A percentile compares a stretch with the other conserved stretches of the same genome.
Conservation (phyloP, 2,329 filamentous ascomycete species). For the Aureobasidium musti region DNA sequence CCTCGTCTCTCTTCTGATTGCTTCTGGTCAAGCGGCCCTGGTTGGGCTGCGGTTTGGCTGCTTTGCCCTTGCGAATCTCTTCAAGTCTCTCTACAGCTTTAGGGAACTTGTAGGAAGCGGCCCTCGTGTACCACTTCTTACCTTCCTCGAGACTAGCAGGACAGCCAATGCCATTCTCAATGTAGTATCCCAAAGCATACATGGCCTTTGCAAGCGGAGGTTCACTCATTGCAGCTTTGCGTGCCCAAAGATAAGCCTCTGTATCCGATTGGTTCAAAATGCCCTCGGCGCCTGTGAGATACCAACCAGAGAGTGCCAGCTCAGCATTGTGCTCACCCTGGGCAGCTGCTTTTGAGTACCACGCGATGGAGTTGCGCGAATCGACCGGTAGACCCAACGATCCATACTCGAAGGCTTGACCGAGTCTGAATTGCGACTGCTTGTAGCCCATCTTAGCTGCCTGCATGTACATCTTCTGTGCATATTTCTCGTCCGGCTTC, state of each 20-base stretch:
- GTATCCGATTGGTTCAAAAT: constrained; percentile 90
- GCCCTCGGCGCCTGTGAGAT: constrained; percentile 84
- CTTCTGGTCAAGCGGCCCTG: constrained; percentile 79
- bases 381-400: constrained; percentile 80
- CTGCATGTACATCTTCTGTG: constrained; percentile 77
- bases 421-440: constrained; percentile 87
- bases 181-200: constrained; percentile 98
- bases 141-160: constrained; percentile 87
- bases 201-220: constrained; percentile 79
- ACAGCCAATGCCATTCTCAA: constrained; percentile 89
- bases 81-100: constrained; percentile 92
- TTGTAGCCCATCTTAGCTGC: constrained; percentile 91
- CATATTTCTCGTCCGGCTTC: constrained; percentile 78
- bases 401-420: constrained; percentile 87
- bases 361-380: constrained; percentile 80
- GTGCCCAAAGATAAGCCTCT: constrained; percentile 94
- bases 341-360: constrained; percentile 88
- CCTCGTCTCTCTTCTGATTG: constrained; percentile 81
- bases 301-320: constrained; percentile 59
- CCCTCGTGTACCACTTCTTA: constrained; percentile 97
- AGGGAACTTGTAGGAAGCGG: constrained; percentile 95
- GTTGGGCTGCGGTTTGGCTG: constrained; percentile 55
- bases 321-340: constrained; percentile 95
- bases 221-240: constrained; percentile 86
- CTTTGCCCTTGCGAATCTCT: constrained; percentile 70